Base-by-base conservation (phyloP, 441 rosid species). In the Raphanus hybrid region DNA sequence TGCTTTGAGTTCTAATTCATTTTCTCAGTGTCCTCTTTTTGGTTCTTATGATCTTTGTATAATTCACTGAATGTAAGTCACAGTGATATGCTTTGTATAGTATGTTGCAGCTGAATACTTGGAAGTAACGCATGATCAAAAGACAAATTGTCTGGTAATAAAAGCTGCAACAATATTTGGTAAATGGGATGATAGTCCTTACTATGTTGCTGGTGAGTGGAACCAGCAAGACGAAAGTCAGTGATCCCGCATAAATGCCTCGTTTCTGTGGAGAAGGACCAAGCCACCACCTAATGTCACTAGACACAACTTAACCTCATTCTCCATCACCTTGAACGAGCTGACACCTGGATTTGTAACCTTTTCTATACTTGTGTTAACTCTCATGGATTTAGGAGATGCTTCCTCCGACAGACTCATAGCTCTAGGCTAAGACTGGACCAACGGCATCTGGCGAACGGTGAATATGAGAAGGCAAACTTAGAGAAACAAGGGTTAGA, bases 391-490 rank as follows among this genome's bases (percentile, higher is more conserved):
- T 87, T 85, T 88, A 93, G 97, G 98, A 89, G 92, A 92, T 85
- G 82, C 93, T 94, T 64, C 97, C 95, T 11, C 96, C 96, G 9
- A 94, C 97, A 52, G 94, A 94, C 84, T 4, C 54, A 48, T 64
- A 23, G 54, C 63, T 94, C 97, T 57, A 86, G 97, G 81, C 91
- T 92, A 3, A 84, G 96, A 78, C 97, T 94, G 64, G 97, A 93
- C 84, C 57, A 54, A 16, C 26, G 26, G 11, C 26, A 54, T 54
- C 59, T 54, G 1, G 59, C 16, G 59, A 54, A 93, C 60, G 98
- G 98, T 67, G 97, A 93, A 80, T 93, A 92, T 73, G 97, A 90
- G 70, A 89, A 85, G 86, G 97, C 97, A 67, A 89, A 93, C 81
- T 84, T 77, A 4, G 97, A 90, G 89, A 93, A 93, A 78, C 96